Evolutionary conservation across 2,329 filamentous ascomycete genomes (phyloP).

Genomic region (Fonsecaea monophora): DNA sequence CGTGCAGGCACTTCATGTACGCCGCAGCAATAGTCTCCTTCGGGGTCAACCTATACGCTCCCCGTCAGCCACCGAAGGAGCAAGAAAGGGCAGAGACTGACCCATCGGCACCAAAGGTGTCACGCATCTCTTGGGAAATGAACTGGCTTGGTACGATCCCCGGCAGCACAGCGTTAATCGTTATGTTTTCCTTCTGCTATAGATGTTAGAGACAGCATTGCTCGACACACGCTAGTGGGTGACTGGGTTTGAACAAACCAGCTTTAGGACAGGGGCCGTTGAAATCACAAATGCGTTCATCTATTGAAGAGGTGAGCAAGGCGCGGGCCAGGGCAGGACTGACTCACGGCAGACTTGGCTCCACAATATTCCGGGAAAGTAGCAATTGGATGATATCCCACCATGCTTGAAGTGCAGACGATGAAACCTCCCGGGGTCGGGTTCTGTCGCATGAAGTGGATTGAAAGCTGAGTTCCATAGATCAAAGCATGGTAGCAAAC

Average conservation of each 20-base stretch:
- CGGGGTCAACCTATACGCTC: conserved; percentile 47
- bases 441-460: conserved; percentile 62
- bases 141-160: conserved; percentile 57
- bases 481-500: conserved; percentile 60
- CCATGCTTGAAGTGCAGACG: conserved; percentile 54
- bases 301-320: conserved; percentile 2
- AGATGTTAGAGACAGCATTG: background rate
- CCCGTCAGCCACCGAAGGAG: too few relatives aligned
- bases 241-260: conserved; percentile 20
- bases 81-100: conserved; percentile 17
- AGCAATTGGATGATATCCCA: conserved; percentile 53
- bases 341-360: conserved; percentile 54
- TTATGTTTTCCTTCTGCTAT: conserved; percentile 55
- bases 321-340: background rate
- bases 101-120: conserved; percentile 49
- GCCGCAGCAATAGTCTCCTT: conserved; percentile 54
- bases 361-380: conserved; percentile 59
- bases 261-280: conserved; percentile 39
- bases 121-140: conserved; percentile 54
- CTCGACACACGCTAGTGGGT: background rate
- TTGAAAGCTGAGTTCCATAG: conserved; percentile 58
- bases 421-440: conserved; percentile 52
- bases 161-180: conserved; percentile 58
- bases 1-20: conserved; percentile 56
- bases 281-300: conserved; percentile 46